Evolutionary conservation across 2,329 filamentous ascomycete genomes (phyloP), one percentile per base, ranked within the genome.

Genomic region (Lasiodiplodia theobromae): DNA sequence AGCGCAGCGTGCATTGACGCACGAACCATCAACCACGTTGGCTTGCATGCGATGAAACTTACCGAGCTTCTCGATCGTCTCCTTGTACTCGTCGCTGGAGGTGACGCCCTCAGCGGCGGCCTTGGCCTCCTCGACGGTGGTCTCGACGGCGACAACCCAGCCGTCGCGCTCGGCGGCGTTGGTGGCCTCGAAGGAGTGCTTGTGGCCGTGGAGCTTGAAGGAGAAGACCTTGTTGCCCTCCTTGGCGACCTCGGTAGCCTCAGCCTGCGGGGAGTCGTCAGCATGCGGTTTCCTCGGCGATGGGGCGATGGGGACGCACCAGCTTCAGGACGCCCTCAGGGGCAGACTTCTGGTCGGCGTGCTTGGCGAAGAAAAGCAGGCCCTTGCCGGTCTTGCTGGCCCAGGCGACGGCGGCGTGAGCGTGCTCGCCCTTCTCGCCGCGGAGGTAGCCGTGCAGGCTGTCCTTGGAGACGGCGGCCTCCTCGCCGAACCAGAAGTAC

Each of bases 321-420:
- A 97, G 84, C 82, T 93, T 92, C 81, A 98, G 91, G 75, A 96
- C 90, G 77, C 93, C 91, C 74, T 89, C 86, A 70, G 95, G 94
- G 70, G 87, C 87, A 72, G 88, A 85, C 89, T 96, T 97, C 83
- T 97, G 92, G 77, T 89, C 87, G 65, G 87, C 85, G 82, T 92
- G 90, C 89, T 95, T 94, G 82, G 91, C 91, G 82, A 93, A 92
- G 87, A 96, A 97, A 52, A 98, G 86, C 23, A 98, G 91, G 78
- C 96, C 96, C 86, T 97, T 97, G 81, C 95, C 95, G 69, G 95
- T 97, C 86, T 97, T 89, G 74, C 89, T 90, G 71, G 95, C 93
- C 93, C 96, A 97, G 44, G 96, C 92, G 74, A 89, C 91, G 74
- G 91, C 91, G 73, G 92, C 87, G 84, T 96, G 91, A 70, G 92